Percentiles rank a stretch among this genome's conserved stretches.
phyloP scores from a whole-genome alignment of 257 asterid species.

The Rehmannia glutinosa region DNA sequence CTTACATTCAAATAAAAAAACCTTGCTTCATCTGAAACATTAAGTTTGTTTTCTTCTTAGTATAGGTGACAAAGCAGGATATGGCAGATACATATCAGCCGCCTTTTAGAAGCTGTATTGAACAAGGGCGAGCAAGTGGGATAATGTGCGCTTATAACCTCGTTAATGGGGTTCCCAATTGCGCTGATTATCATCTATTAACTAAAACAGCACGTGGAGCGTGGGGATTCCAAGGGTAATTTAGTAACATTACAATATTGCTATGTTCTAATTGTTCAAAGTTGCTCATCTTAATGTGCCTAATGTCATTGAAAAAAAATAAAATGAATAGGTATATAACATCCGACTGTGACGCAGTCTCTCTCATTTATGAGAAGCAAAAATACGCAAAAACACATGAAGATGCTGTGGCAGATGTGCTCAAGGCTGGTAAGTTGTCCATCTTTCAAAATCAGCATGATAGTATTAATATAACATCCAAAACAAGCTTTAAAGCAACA shows the following conservation, averaged over 20 bases:
- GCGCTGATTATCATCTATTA: conserved; percentile 48
- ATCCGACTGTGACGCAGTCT: conserved; percentile 66
- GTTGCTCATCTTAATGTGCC: too few species aligned
- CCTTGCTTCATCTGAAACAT: too few species aligned
- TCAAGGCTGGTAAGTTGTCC: conserved; percentile 54
- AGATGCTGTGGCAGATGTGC: conserved; percentile 66
- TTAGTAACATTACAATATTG: neutral
- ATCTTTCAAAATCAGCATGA: neutral
- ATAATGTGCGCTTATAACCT: conserved; percentile 55
- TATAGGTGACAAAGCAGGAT: conserved; percentile 48
- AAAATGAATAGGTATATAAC: conserved; percentile 43
- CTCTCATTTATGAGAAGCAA: conserved; percentile 37
- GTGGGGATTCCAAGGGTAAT: conserved; percentile 73
- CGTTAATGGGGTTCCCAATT: conserved; percentile 50
- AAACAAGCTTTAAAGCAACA: neutral
- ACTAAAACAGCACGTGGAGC: conserved; percentile 49
- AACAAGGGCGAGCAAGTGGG: conserved; percentile 43
- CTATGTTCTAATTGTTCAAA: too few species aligned
- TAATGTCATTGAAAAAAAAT: neutral
- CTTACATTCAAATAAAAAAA: too few species aligned
- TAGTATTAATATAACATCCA: too few species aligned
- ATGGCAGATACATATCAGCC: conserved; percentile 55
- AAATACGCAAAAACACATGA: conserved; percentile 53
- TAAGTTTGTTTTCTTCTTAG: neutral
- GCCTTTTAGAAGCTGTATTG: conserved; percentile 38